Base-by-base conservation (phyloP, 1,139 yeast genomes). In the Pichia sp. region DNA sequence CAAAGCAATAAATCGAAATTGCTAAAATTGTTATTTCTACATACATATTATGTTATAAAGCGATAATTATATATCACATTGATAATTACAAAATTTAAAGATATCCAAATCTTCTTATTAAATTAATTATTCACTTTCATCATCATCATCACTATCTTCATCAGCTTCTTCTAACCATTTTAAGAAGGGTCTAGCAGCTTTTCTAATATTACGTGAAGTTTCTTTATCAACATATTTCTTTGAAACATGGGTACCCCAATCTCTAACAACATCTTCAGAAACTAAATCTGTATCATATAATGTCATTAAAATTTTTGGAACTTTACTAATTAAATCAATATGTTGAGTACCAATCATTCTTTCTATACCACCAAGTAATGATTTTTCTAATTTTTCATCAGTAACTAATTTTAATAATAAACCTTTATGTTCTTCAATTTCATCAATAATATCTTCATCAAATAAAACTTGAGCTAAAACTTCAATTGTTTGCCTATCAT, bases 111-210 rank as follows among this genome's bases (percentile, higher is more conserved):
- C n/a, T 34, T 27, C 22, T n/a, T 12, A 10, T 12, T 22, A 22
- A 4, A n/a, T 16, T 22, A 11, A 3, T 11, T 20, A 12, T 29
- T 41, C 45, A 16, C 33, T 40, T 6, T 40, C 50, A 34, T 54
- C 59, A n/a, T n/a, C 56, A 20, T 56, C 61, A 24, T 73, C 78
- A 49, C 78, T 80, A 52, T 82, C 92, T 57, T 83, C 86, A 55
- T 89, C 97, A 49, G 98, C 97, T 66, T 85, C 92, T 62, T 87
- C 82, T 55, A 92, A 78, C 98, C 98, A 92, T 58, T 84, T 81
- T 54, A 92, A 71, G 69, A 92, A 92, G 35, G 97, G 96, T 69
- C 87, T 89, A 51, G 97, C 97, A 40, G 96, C 95, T 68, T 82
- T 87, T 68, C 97, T 86, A 45, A 92, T 96, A 75, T 87, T 90